Evolutionary conservation across 2,329 filamentous ascomycete genomes (phyloP), one percentile per base, ranked within the genome.

Genomic region (Alternaria dauci): DNA sequence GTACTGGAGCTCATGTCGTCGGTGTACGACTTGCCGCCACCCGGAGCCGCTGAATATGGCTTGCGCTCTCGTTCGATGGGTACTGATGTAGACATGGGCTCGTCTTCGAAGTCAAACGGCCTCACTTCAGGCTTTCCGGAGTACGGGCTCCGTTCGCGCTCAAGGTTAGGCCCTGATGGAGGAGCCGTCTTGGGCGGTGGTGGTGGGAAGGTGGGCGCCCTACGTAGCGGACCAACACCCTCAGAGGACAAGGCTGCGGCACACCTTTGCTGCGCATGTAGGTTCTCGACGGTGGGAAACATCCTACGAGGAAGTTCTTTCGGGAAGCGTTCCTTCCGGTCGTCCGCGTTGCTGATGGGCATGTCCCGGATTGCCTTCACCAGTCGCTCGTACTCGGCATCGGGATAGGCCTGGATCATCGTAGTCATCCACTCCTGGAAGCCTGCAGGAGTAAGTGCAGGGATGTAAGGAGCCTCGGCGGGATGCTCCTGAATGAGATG

Each of bases 221-320:
- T 74, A 39, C 75, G 76, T 5, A 79, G 70, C 2, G 74, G 74
- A 18, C 74, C 72, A 20, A 76, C 72, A 8, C 76, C 75, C 56
- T 86, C 82, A 65, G 84, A 81, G 30, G 82, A 81, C 18, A 94
- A 81, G 2, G 86, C 84, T 43, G 86, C 83, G 18, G 88, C 85
- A 8, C 94, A 80, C 20, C 87, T 80, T 62, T 88, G 86, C 56
- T 87, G 85, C 1, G 86, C 81, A 32, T 85, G 80, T 0, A 84
- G 70, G 66, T 92, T 87, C 1, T 85, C 82, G 8, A 78, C 76
- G 0, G 81, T 80, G 0, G 93, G 93, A 39, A 96, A 86, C 4
- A 95, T 82, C 52, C 90, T 85, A 41, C 92, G 84, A 1, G 91
- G 89, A 3, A 96, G 84, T 68, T 93, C 89, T 65, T 92, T 93